Conservation (phyloP, 1,284 basidiomycete genomes). For the Pterulicium gracile region DNA sequence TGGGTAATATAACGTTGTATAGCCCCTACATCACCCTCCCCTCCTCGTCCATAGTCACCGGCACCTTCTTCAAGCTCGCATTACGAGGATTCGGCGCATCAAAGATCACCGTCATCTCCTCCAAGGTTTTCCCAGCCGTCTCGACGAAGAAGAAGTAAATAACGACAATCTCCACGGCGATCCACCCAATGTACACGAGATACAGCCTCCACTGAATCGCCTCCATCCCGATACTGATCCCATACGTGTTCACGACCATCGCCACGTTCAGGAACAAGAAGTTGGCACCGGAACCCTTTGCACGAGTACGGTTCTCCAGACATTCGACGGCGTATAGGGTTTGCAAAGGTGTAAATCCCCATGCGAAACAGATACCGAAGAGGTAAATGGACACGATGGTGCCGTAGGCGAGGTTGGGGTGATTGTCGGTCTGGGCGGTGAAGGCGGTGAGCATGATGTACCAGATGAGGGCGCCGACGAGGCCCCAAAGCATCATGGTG, state of each 20-base stretch:
- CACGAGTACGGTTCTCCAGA: constrained; percentile 42
- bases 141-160: neutral
- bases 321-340: constrained; percentile 47
- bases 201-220: constrained; percentile 32
- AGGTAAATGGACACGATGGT: constrained; percentile 26
- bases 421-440: constrained; percentile 13
- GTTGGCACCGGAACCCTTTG: constrained; percentile 45
- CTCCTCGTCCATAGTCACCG: no score
- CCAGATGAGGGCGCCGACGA: no score
- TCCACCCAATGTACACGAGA: neutral
- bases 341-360: constrained; percentile 42
- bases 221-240: constrained; percentile 35
- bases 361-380: constrained; percentile 38
- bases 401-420: constrained; percentile 12
- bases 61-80: no score
- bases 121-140: neutral
- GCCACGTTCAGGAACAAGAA: constrained; percentile 35
- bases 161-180: neutral
- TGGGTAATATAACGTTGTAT: no score
- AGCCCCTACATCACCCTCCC: no score
- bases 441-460: no score
- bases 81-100: neutral
- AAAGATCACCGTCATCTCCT: neutral
- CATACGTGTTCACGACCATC: constrained; percentile 40
- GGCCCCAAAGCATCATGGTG: constrained; percentile 36